Conservation (phyloP, 2,329 filamentous ascomycete species). For the Blastomyces parvus region DNA sequence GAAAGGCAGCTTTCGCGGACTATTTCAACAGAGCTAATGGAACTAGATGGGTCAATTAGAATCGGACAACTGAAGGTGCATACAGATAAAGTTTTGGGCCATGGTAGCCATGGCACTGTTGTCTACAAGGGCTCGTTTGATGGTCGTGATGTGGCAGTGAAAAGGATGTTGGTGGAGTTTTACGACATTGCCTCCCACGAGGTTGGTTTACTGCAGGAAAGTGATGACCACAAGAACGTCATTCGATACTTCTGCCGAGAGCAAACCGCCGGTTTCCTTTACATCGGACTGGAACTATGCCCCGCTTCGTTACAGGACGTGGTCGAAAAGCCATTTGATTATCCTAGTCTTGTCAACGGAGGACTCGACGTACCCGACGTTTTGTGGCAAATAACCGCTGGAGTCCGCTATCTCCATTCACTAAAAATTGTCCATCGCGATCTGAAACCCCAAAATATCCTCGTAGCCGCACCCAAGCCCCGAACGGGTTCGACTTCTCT, state of each 20-base stretch:
- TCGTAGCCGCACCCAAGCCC: conserved; percentile 59
- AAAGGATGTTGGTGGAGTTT: conserved; percentile 92
- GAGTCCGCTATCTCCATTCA: conserved; percentile 78
- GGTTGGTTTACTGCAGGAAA: conserved; percentile 79
- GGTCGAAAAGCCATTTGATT: conserved; percentile 62
- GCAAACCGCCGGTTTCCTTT: conserved; percentile 78
- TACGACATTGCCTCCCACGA: conserved; percentile 94
- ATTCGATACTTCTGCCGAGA: conserved; percentile 95
- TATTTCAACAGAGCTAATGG: conserved; percentile 48
- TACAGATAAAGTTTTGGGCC: conserved; percentile 52
- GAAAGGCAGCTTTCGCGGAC: conserved; percentile 48
- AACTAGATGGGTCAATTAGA: conserved; percentile 51
- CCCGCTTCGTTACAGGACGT: conserved; percentile 89
- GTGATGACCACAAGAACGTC: conserved; percentile 91
- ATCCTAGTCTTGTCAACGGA: conserved; percentile 54
- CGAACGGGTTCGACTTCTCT: conserved; percentile 51
- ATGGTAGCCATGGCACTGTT: conserved; percentile 92
- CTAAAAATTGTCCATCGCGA: conserved; percentile 94
- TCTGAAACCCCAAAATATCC: conserved; percentile 93
- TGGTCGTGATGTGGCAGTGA: conserved; percentile 85
- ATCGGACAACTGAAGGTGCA: conserved; percentile 54
- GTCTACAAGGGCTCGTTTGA: conserved; percentile 94
- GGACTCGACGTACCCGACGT: conserved; percentile 68
- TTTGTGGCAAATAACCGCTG: conserved; percentile 80
- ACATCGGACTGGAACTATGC: conserved; percentile 91